Conservation (phyloP, 192 early-diverging fungal genomes). For the Jimgerdemannia lactiflua region DNA sequence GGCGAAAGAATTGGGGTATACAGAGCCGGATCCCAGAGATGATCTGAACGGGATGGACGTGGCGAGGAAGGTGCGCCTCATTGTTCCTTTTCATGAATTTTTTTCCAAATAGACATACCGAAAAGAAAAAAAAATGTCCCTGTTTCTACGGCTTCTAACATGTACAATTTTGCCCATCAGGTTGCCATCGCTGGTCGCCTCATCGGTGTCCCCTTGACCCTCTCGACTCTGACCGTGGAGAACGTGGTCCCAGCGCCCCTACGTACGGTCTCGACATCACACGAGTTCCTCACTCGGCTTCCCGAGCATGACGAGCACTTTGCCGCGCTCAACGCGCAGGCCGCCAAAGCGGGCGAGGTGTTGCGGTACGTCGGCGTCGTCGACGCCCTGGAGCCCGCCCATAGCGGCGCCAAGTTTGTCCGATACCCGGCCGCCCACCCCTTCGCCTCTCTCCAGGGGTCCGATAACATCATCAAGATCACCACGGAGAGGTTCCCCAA, state of each 20-base stretch:
- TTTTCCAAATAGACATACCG: background rate
- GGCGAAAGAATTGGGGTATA: slow-evolving; percentile 93
- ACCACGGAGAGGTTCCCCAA: slow-evolving; percentile 93
- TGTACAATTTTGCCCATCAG: slow-evolving; percentile 18
- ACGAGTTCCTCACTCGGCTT: slow-evolving; percentile 83
- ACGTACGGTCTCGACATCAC: slow-evolving; percentile 62
- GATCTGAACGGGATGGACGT: slow-evolving; percentile 99
- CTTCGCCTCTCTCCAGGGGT: slow-evolving; percentile 94
- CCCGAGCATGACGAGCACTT: slow-evolving; percentile 89
- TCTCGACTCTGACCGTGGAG: slow-evolving; percentile 82
- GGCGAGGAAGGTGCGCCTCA: slow-evolving; percentile 79
- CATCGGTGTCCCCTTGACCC: slow-evolving; percentile 75
- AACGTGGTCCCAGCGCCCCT: slow-evolving; percentile 95
- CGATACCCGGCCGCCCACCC: slow-evolving; percentile 86
- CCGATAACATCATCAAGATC: slow-evolving; percentile 98
- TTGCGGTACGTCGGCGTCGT: slow-evolving; percentile 93
- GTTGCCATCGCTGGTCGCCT: slow-evolving; percentile 85
- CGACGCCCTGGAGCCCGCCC: slow-evolving; percentile 58
- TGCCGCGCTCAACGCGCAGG: slow-evolving; percentile 74
- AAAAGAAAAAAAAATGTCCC: background rate
- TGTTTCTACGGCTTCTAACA: background rate
- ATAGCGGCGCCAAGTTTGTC: slow-evolving; percentile 76
- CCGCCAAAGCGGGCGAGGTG: slow-evolving; percentile 68
- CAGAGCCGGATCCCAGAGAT: slow-evolving; percentile 97
- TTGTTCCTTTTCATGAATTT: slow-evolving; percentile 15